phyloP scores from a whole-genome alignment of 2,329 filamentous ascomycete genomes.

The Penicillium hesseltinei region DNA sequence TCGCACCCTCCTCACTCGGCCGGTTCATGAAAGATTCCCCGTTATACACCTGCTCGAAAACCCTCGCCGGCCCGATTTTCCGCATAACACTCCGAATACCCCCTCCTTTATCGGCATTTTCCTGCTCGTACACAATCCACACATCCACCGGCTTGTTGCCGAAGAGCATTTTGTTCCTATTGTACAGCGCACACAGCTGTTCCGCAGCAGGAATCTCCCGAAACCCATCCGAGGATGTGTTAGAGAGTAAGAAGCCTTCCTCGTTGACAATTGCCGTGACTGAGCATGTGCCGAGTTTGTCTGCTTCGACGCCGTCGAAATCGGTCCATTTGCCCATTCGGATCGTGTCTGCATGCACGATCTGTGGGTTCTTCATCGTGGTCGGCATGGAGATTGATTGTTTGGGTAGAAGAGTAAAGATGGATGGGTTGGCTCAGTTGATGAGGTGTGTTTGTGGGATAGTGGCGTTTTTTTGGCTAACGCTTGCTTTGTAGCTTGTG shows the following conservation, averaged over 20 bases:
- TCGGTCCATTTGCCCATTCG: background rate
- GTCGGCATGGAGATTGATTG: background rate
- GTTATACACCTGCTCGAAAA: background rate
- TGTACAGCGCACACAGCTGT: background rate
- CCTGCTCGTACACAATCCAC: conserved; percentile 3
- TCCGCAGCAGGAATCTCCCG: background rate
- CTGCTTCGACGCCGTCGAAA: background rate
- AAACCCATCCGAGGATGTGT: background rate
- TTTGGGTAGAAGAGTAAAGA: background rate
- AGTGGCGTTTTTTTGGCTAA: background rate
- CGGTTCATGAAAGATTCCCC: background rate
- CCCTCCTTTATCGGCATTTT: background rate
- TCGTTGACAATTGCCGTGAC: background rate
- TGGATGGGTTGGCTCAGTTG: background rate
- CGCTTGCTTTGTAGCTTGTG: background rate
- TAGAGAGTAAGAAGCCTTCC: background rate
- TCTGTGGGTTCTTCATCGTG: background rate
- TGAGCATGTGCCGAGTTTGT: background rate
- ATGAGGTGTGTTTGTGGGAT: background rate
- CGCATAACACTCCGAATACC: background rate
- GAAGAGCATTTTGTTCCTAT: background rate
- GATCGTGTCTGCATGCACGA: background rate
- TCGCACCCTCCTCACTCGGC: background rate
- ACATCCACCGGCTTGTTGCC: background rate
- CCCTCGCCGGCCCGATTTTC: background rate